A percentile compares a stretch with the other conserved stretches of the same genome.
These are phyloP conservation scores for Aspergillus piperis DNA, from an alignment of 2,329 filamentous ascomycete genomes.

Conservation along the genomic window DNA sequence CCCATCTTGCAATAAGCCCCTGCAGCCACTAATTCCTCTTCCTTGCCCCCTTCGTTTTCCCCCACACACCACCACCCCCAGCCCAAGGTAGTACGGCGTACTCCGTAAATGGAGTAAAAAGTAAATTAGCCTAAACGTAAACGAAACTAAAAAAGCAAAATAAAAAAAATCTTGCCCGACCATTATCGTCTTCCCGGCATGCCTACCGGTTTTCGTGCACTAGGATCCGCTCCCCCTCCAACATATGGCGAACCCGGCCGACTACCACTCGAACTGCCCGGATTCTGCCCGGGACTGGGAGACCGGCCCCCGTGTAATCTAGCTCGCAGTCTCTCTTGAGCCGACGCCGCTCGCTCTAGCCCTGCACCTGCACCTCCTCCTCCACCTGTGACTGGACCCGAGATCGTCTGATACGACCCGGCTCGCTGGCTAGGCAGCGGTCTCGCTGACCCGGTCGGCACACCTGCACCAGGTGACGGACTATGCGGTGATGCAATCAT, in stretches of 20 bases:
- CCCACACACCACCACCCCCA: background rate
- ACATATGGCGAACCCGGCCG: constrained; percentile 19
- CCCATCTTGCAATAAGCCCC: constrained; percentile 4
- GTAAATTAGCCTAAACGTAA: background rate
- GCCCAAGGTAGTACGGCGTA: background rate
- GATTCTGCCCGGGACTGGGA: constrained; percentile 33
- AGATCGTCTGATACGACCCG: constrained; percentile 69
- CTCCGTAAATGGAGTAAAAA: background rate
- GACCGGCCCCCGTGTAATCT: constrained; percentile 64
- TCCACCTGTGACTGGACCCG: constrained; percentile 31
- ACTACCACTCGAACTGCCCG: constrained; percentile 4
- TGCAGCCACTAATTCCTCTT: background rate
- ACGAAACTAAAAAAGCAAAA: too few species aligned
- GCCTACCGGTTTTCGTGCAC: constrained; percentile 36
- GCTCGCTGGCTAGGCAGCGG: constrained; percentile 71
- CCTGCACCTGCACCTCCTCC: constrained; percentile 2
- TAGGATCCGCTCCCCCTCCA: constrained; percentile 30
- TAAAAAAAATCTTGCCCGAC: background rate
- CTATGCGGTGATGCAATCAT: constrained; percentile 27
- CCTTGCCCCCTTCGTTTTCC: background rate
- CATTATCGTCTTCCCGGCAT: constrained; percentile 15
- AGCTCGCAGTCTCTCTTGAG: constrained; percentile 81
- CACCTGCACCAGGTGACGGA: constrained; percentile 25
- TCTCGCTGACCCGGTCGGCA: constrained; percentile 45
- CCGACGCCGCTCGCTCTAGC: constrained; percentile 46